Base-by-base conservation (phyloP, 306 rosid species). In the Vigna unguiculata region DNA sequence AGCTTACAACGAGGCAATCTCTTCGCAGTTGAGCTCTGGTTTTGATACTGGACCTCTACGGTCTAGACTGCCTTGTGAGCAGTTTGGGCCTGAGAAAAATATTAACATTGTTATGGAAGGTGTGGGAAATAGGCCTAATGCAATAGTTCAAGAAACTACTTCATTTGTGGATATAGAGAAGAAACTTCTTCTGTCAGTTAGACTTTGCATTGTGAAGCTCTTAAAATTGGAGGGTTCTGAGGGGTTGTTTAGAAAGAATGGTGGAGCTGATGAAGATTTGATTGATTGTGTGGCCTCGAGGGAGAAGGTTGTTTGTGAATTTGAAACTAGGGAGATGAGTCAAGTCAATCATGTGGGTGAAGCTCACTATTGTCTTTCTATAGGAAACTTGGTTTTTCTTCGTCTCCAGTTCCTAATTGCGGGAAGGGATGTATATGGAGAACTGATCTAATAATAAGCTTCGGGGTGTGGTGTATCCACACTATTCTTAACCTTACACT, bases 381-480 rank as follows among this genome's bases (percentile, higher is more conserved):
- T 61, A 69, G 87, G 86, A 86, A 83, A 48, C 24, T 76, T 17
- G 69, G 79, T 75, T 82, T 80, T 46, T 68, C 38, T 22, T 81
- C 90, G 69, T 83, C 89, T 45, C 89, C 96, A 1, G 86, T 95
- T 58, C 96, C 96, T 52, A 63, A 85, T 74, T 96, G 99, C 40
- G 99, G 99, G 79, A 94, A 96, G 67, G 98, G 91, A 53, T 96
- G 99, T 85, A 64, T 89, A 30, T 96, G 99, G 99, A 91, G 74
- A 81, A 59, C 87, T 64, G 96, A 93, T 54, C 69, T 96, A 77
- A 78, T 96, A 36, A 76, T 88, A 74, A 96, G 98, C 93, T 96
- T 96, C 41, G 99, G 99, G 28, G 98, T 96, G 28, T 96, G 99
- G 99, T 96, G 99, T 83, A 91, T 96, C 84, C 99, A 91, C 83